phyloP scores from a whole-genome alignment of 2,329 filamentous ascomycete species.

The Diaporthe destruens region DNA sequence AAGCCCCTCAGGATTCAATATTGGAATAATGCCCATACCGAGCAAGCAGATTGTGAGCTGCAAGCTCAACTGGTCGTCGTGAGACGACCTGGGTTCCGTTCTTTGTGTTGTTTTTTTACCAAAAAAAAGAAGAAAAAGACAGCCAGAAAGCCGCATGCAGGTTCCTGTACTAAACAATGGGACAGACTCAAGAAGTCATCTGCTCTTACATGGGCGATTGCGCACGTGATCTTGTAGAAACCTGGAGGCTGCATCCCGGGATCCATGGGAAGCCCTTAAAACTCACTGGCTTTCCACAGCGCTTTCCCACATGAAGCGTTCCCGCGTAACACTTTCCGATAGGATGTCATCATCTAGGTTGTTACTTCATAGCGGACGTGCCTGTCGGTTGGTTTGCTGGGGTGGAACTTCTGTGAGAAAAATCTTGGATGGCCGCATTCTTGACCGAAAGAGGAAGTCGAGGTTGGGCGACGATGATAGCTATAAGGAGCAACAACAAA shows the following conservation, averaged over 20 bases:
- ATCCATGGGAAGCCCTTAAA: background rate
- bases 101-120: background rate
- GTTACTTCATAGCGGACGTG: background rate
- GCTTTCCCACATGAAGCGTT: too few relatives aligned
- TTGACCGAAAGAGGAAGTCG: background rate
- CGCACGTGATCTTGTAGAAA: background rate
- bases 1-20: slow-evolving; percentile 64
- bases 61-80: slow-evolving; percentile 59
- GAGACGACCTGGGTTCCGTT: slow-evolving; percentile 61
- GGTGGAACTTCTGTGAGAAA: background rate
- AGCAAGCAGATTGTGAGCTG: slow-evolving; percentile 66
- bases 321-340: background rate
- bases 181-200: too few relatives aligned
- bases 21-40: slow-evolving; percentile 68
- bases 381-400: background rate
- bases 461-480: background rate
- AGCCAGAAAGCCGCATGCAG: too few relatives aligned
- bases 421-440: background rate
- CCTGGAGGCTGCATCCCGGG: background rate
- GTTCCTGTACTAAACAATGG: too few relatives aligned
- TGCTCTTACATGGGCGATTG: background rate
- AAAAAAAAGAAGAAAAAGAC: background rate
- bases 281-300: background rate
- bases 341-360: background rate
- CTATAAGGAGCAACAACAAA: background rate